These are phyloP conservation scores for Fusarium phyllophilum DNA, from an alignment of 2,329 filamentous ascomycete genomes.

Conservation along the genomic window DNA sequence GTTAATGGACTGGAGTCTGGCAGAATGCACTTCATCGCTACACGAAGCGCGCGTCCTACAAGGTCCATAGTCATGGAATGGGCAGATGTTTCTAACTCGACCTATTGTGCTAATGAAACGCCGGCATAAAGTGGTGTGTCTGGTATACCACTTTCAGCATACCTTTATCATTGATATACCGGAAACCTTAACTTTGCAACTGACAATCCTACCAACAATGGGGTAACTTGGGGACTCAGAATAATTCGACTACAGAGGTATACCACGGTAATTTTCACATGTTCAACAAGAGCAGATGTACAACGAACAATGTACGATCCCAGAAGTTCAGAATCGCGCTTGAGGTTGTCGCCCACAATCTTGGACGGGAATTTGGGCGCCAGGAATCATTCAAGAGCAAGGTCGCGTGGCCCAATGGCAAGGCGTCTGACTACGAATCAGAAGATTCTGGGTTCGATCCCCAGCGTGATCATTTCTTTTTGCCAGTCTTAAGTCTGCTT, in stretches of 20 bases:
- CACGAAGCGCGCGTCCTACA: background rate
- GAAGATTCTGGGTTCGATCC: constrained; percentile 49
- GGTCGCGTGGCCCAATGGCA: constrained; percentile 40
- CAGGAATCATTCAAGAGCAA: constrained; percentile 26
- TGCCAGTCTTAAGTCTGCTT: background rate
- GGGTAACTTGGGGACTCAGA: background rate
- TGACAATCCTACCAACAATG: background rate
- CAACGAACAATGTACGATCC: background rate
- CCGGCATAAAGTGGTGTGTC: no score
- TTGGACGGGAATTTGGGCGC: background rate
- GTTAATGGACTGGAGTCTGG: background rate
- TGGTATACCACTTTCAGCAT: background rate
- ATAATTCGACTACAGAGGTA: background rate
- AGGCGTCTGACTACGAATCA: constrained; percentile 49
- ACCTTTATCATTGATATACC: background rate
- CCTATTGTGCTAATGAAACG: background rate
- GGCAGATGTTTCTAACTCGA: background rate
- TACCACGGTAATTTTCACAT: background rate
- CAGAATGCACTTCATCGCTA: background rate
- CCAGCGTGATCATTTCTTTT: constrained; percentile 38
- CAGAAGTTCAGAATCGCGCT: background rate
- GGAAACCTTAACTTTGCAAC: background rate
- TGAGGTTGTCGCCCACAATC: background rate
- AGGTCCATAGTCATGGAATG: background rate
- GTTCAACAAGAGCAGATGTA: background rate